Evolutionary conservation across 345 rosid species (phyloP).

Genomic region (Hibiscus tridactylites): DNA sequence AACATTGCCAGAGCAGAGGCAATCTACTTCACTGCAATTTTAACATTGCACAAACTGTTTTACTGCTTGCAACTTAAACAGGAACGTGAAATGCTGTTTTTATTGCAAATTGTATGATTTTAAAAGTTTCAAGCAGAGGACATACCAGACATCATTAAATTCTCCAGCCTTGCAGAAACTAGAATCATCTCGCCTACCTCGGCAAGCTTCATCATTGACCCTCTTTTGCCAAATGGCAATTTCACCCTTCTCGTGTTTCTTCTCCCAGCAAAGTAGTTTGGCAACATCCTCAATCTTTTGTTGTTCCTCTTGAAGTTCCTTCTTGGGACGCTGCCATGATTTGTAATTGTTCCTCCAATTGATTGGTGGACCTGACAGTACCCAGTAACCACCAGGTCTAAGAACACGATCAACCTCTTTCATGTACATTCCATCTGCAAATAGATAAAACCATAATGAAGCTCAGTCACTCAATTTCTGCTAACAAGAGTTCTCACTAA

Average conservation of each 20-base stretch:
- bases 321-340: conserved; percentile 94
- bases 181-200: conserved; percentile 52
- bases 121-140: conserved; percentile 3
- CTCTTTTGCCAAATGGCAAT: conserved; percentile 94
- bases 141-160: conserved; percentile 83
- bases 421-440: conserved; percentile 78
- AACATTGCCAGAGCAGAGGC: background rate
- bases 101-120: background rate
- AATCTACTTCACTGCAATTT: background rate
- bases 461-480: conserved; percentile 1
- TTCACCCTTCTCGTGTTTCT: conserved; percentile 83
- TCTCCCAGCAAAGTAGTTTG: conserved; percentile 93
- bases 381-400: conserved; percentile 98
- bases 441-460: conserved; percentile 9
- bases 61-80: background rate
- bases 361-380: conserved; percentile 96
- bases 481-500: conserved; percentile 1
- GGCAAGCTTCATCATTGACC: conserved; percentile 53
- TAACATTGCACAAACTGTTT: background rate
- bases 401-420: conserved; percentile 98
- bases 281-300: conserved; percentile 79
- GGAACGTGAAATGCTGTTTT: background rate
- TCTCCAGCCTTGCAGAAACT: conserved; percentile 67
- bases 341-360: conserved; percentile 81
- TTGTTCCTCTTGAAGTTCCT: conserved; percentile 88